A percentile compares a stretch with the other conserved stretches of the same genome.
Conservation (phyloP, 306 rosid genomes). For the Fragaria nilgerrensis region DNA sequence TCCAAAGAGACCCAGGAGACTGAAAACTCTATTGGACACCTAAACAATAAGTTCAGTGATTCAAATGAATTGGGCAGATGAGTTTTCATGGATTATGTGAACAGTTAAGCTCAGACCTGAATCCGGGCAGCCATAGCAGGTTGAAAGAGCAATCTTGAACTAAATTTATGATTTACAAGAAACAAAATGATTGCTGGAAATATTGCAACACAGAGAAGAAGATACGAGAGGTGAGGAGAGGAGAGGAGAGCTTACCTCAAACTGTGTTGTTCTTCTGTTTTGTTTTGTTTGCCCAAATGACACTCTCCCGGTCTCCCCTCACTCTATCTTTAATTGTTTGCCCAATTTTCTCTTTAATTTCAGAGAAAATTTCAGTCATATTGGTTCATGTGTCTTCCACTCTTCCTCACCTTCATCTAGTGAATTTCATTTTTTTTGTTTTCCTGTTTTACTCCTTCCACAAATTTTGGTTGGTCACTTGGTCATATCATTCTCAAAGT, state of each 20-base stretch:
- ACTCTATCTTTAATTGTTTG: conserved; percentile 12
- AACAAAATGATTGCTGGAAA: neutral
- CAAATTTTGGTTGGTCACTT: neutral
- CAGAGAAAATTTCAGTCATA: neutral
- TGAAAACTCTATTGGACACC: neutral
- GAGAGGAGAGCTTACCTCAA: conserved; percentile 8
- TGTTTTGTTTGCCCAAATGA: conserved; percentile 11
- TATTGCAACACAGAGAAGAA: neutral
- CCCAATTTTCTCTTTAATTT: neutral
- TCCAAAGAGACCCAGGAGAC: neutral
- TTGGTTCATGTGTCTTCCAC: neutral
- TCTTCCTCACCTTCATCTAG: neutral
- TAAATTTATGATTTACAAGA: neutral
- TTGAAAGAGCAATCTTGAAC: neutral
- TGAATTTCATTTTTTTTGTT: neutral
- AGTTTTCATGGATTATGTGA: conserved; percentile 1
- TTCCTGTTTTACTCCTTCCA: neutral
- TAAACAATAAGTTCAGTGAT: neutral
- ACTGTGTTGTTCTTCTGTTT: conserved; percentile 1
- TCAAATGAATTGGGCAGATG: neutral
- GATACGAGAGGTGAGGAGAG: conserved; percentile 14
- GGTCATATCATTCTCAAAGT: neutral
- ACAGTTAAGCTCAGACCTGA: conserved; percentile 9
- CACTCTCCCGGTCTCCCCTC: neutral
- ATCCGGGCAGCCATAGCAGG: conserved; percentile 1